Base-by-base conservation (phyloP, 345 rosid species). In the Gossypium herbaceum region DNA sequence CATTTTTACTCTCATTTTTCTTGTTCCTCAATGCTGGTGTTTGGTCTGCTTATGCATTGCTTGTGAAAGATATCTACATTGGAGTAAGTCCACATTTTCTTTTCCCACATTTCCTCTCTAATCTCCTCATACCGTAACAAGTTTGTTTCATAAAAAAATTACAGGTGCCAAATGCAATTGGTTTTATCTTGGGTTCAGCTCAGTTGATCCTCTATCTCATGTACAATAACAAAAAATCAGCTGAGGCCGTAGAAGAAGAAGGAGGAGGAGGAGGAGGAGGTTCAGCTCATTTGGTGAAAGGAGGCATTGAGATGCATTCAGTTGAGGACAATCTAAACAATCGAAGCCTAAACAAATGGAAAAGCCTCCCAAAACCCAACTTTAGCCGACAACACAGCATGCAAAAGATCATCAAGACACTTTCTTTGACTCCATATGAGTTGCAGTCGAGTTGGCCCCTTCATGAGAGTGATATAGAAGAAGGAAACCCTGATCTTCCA, bases 141-240 rank as follows among this genome's bases (percentile, higher is more conserved):
- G 22, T 54, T 6, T 54, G 57, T 54, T 72, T 44, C 69, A 25
- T 4, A 16, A 20, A 44, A 45, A 51, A 29, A 2, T 75, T 73
- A 19, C 79, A 86, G 91, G 86, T 87, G 44, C 94, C 94, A 52
- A 87, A 82, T 59, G 82, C 78, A 11, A 58, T 73, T 1, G 94
- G 91, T 3, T 86, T 87, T 71, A 63, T 81, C 44, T 16, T 89
- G 71, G 90, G 94, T 6, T 75, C 82, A 17, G 82, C 82, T 2
- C 94, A 89, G 63, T 68, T 89, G 77, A 86, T 86, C 19, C 67
- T 89, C 16, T 87, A 87, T 39, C 19, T 61, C 16, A 76, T 76
- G 1, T 86, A 86, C 82, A 87, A 76, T 75, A 79, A 75, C 73
- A 81, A 82, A 74, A 75, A 71, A 57, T 34, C 80, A 34, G 41